Base-by-base conservation (phyloP, 2,329 filamentous ascomycete species). In the Dactylellina cionopaga region DNA sequence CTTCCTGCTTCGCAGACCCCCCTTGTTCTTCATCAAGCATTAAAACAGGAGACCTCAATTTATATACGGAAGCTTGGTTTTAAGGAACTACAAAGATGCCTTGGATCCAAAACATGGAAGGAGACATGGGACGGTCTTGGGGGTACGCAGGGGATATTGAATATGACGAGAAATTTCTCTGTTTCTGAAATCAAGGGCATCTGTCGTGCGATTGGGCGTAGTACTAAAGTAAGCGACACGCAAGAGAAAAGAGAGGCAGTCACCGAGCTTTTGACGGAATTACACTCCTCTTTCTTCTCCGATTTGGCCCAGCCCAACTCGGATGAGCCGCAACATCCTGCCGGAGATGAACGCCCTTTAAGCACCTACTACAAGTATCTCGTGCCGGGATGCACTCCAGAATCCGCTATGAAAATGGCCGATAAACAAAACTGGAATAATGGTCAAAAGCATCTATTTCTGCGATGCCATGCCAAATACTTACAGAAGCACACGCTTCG, bases 231-330 rank as follows among this genome's bases (percentile, higher is more conserved):
- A 19, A 49, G 19, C 11, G 62, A 66, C n/a, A 25, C 51, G 2
- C 15, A 2, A 5, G 41, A 66, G 43, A 66, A 66, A 29, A 41
- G 51, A 41, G 31, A 41, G 11, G 51, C 41, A n/a, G 56, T 15
- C 17, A 66, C 62, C 19, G 15, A 49, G 11, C 13, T 66, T 0
- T 41, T 46, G 4, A 66, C 47, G 27, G 17, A 15, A 3, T 56
- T 10, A 24, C 25, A 13, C 9, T n/a, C n/a, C n/a, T n/a, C n/a
- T n/a, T n/a, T n/a, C n/a, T 39, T 5, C 19, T 29, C 6, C 47
- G 17, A 13, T 41, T 3, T 47, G 35, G 9, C 31, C 37, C 27
- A 65, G 37, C 17, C 49, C 49, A n/a, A n/a, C n/a, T n/a, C n/a
- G n/a, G n/a, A n/a, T n/a, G n/a, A n/a, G n/a, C n/a, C n/a, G n/a